Evolutionary conservation across 2,329 filamentous ascomycete species (phyloP), one percentile per base, ranked within the genome.

Genomic region (Xenosphaeropsis pyriputrescens): DNA sequence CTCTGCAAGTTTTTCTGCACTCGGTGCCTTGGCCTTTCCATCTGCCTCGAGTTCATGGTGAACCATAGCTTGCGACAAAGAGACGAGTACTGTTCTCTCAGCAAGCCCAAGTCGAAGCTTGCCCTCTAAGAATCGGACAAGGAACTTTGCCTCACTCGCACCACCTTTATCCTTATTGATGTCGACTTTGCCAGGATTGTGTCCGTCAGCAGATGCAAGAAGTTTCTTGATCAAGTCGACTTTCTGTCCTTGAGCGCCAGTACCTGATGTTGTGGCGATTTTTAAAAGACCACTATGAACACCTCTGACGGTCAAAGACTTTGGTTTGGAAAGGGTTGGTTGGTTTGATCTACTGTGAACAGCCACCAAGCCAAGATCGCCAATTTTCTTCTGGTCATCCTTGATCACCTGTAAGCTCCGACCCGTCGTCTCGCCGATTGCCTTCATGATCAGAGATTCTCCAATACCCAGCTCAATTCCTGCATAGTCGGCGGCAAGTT

Each of bases 381-480:
- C 91, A 58, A 96, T 94, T 50, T 95, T 86, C 51, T 91, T 86
- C 54, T 98, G 91, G 49, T 96, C 88, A 35, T 82, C 76, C 62
- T 95, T 96, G 65, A 98, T 94, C 37, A 94, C 78, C 29, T 79
- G 71, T 34, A 95, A 61, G 51, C 78, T 93, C 43, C 91, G 78
- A 8, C 91, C 91, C 0, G 91, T 98, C 19, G 79, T 82, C 62
- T 96, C 89, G 9, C 89, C 89, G 52, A 98, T 93, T 5, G 91
- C 85, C 58, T 96, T 98, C 88, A 96, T 96, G 51, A 98, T 95
- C 18, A 98, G 62, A 1, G 89, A 96, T 60, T 98, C 91, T 40
- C 91, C 91, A 49, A 98, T 98, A n/a, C 91, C 91, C 19, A 98
- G 70, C 59, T 98, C 91, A 44, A 98, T 88, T 15, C 91, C 91